Percentiles rank a stretch among this genome's conserved stretches.
Conservation (phyloP, 257 asterid species). For the Solanum pinnatisectum region DNA sequence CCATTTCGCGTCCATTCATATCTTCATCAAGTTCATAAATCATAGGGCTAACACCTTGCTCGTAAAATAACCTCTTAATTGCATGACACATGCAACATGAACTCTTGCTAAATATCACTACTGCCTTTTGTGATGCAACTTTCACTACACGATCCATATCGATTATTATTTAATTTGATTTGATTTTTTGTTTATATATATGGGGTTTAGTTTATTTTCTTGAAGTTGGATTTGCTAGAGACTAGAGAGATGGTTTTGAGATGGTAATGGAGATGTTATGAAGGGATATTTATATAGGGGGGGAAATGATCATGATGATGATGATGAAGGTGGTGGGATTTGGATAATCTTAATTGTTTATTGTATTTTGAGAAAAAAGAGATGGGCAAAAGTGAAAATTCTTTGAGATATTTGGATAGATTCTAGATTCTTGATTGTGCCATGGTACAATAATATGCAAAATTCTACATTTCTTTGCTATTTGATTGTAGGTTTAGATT, state of each 20-base stretch:
- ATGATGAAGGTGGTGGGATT: neutral
- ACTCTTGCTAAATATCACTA: conserved; percentile 75
- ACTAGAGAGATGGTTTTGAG: neutral
- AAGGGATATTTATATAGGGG: conserved; percentile 1
- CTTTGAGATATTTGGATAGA: conserved; percentile 34
- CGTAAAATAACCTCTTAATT: conserved; percentile 58
- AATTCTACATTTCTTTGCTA: neutral
- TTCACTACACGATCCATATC: conserved; percentile 46
- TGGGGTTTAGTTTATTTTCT: neutral
- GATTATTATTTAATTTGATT: neutral
- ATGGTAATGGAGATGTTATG: neutral
- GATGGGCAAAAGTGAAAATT: conserved; percentile 15
- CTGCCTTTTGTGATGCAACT: conserved; percentile 54
- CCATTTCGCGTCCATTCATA: conserved; percentile 43
- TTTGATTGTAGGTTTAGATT: neutral
- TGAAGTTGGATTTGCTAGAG: neutral
- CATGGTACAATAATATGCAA: neutral
- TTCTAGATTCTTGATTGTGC: conserved; percentile 13
- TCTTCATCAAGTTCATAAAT: conserved; percentile 54
- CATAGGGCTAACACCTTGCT: conserved; percentile 77
- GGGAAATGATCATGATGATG: neutral
- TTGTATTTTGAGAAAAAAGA: neutral
- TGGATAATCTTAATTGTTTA: neutral
- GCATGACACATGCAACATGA: conserved; percentile 89
- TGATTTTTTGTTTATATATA: neutral